These are phyloP conservation scores for Scenedesmus sp. DNA, from an alignment of 163 green algal species.

Conservation along the genomic window DNA sequence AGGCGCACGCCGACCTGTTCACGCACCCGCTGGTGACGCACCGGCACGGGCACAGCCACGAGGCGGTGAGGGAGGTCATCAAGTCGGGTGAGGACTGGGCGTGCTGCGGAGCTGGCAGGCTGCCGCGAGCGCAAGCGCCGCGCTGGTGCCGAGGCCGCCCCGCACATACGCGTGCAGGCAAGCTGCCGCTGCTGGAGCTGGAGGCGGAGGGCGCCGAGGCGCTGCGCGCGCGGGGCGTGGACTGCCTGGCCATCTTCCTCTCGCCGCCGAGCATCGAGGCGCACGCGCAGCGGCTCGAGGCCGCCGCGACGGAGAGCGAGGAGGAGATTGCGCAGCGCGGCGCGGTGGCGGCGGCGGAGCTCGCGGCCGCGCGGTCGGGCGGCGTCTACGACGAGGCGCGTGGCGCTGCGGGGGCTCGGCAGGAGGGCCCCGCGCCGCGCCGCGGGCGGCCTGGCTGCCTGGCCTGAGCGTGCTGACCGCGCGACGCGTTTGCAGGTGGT, in stretches of 20 bases:
- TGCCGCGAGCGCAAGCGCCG: too few species aligned
- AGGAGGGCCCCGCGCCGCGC: background rate
- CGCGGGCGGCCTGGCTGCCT: too few species aligned
- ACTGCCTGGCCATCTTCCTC: constrained; percentile 76
- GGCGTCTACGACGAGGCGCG: constrained; percentile 59
- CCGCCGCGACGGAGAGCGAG: constrained; percentile 61
- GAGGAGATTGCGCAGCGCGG: constrained; percentile 52
- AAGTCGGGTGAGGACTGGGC: constrained; percentile 24
- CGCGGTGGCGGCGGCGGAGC: constrained; percentile 38
- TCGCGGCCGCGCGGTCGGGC: constrained; percentile 37
- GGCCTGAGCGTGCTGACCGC: background rate
- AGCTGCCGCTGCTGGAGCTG: constrained; percentile 69
- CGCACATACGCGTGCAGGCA: constrained; percentile 48
- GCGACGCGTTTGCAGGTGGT: constrained; percentile 44
- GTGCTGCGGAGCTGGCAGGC: too few species aligned
- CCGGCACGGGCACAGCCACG: constrained; percentile 55
- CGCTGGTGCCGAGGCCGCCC: too few species aligned
- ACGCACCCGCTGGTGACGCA: constrained; percentile 55
- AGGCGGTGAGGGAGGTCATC: constrained; percentile 52
- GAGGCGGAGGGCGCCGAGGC: constrained; percentile 61
- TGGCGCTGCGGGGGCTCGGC: background rate
- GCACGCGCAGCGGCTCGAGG: constrained; percentile 53
- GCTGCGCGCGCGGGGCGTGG: constrained; percentile 50
- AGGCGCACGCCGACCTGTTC: constrained; percentile 68
- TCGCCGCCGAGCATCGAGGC: constrained; percentile 55